These are phyloP conservation scores for Golubevia sp. DNA, from an alignment of 1,284 basidiomycete species.

Conservation along the genomic window DNA sequence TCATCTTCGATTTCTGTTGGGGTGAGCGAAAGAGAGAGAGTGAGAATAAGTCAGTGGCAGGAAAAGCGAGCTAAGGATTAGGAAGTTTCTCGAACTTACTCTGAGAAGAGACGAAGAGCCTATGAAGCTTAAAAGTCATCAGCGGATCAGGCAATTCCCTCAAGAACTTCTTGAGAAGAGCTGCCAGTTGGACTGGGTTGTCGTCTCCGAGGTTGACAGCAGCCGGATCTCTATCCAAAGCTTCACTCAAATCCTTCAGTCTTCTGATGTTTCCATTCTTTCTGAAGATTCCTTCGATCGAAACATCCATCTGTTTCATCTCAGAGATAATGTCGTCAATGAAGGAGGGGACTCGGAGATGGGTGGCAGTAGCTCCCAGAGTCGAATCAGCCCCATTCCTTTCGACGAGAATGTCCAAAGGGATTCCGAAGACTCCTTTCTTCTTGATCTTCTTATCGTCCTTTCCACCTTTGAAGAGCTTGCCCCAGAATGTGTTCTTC, in stretches of 20 bases:
- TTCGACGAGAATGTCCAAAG: slow-evolving; percentile 92
- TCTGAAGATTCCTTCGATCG: slow-evolving; percentile 96
- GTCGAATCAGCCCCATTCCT: slow-evolving; percentile 91
- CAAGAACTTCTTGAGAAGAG: slow-evolving; percentile 94
- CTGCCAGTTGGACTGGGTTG: slow-evolving; percentile 95
- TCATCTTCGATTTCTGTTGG: slow-evolving; percentile 73
- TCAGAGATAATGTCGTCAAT: slow-evolving; percentile 97
- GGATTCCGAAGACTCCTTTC: slow-evolving; percentile 83
- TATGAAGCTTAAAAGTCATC: slow-evolving; percentile 90
- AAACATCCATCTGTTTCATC: slow-evolving; percentile 99
- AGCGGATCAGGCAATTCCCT: slow-evolving; percentile 94
- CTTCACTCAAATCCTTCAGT: slow-evolving; percentile 85
- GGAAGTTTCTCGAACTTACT: slow-evolving; percentile 66
- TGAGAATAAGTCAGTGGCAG: neutral
- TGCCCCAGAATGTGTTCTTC: slow-evolving; percentile 95
- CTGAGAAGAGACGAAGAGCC: slow-evolving; percentile 84
- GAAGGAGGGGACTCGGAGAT: slow-evolving; percentile 89
- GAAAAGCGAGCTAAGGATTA: neutral
- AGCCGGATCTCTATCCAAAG: slow-evolving; percentile 84
- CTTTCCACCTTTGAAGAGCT: slow-evolving; percentile 83
- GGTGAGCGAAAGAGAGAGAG: neutral
- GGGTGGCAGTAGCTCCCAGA: slow-evolving; percentile 82
- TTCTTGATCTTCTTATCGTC: slow-evolving; percentile 71
- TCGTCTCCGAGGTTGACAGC: slow-evolving; percentile 88
- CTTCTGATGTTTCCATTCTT: slow-evolving; percentile 97